phyloP scores from a whole-genome alignment of 1,284 basidiomycete species.

The Tetrapyrgos nigripes region DNA sequence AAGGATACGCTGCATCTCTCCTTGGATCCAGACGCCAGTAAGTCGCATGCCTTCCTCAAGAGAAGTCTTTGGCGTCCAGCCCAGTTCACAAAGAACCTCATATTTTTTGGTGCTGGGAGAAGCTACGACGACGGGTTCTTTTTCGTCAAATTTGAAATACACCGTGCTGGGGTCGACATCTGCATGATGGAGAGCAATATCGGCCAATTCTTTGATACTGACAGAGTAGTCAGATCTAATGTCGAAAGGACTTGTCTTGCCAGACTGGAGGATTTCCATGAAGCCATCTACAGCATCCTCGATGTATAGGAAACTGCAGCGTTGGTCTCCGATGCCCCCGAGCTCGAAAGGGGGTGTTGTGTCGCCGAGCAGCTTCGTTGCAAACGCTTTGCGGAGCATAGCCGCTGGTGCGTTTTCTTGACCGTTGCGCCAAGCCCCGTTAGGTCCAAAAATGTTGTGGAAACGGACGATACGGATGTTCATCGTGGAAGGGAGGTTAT shows the following conservation, averaged over 20 bases:
- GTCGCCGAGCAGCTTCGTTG: conserved; percentile 30
- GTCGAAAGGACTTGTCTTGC: conserved; percentile 47
- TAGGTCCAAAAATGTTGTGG: conserved; percentile 65
- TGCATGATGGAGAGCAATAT: conserved; percentile 43
- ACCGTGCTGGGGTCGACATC: conserved; percentile 37
- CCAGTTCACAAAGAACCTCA: conserved; percentile 35
- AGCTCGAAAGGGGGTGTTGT: conserved; percentile 47
- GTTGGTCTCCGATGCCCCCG: conserved; percentile 61
- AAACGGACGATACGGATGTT: conserved; percentile 58
- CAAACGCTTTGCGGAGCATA: conserved; percentile 57
- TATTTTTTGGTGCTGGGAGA: conserved; percentile 61
- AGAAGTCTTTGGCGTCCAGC: conserved; percentile 48
- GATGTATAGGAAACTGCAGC: conserved; percentile 62
- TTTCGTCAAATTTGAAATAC: conserved; percentile 32
- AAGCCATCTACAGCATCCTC: conserved; percentile 58
- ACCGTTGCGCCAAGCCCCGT: conserved; percentile 58
- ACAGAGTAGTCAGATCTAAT: conserved; percentile 57
- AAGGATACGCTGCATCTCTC: conserved; percentile 38
- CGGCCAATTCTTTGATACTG: conserved; percentile 50
- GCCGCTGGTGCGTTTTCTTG: conserved; percentile 67
- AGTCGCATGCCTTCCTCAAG: conserved; percentile 52
- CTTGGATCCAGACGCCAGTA: conserved; percentile 54
- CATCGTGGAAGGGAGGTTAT: conserved; percentile 38
- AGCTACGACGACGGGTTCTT: conserved; percentile 52
- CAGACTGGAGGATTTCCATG: conserved; percentile 46